Conservation (phyloP, 306 rosid genomes). For the Cicer pinnatifidum region DNA sequence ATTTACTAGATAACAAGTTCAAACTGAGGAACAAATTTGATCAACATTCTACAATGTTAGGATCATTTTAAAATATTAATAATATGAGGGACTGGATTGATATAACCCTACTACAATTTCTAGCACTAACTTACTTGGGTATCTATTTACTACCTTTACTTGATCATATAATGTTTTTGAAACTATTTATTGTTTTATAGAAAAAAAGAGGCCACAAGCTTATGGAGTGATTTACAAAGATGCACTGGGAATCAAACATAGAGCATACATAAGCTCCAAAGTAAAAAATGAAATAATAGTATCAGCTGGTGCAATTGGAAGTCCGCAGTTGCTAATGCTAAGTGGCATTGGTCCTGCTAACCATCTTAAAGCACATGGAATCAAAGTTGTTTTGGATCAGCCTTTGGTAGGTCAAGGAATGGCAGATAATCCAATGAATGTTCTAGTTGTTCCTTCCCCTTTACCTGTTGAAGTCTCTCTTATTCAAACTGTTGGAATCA, state of each 20-base stretch:
- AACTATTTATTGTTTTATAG: constrained; percentile 27
- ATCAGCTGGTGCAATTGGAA: constrained; percentile 80
- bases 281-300: constrained; percentile 60
- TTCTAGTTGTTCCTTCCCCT: constrained; percentile 67
- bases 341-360: constrained; percentile 72
- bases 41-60: no score
- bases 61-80: no score
- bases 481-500: constrained; percentile 70
- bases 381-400: constrained; percentile 57
- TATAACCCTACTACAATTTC: no score
- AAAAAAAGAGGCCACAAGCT: constrained; percentile 59
- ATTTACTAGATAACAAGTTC: no score
- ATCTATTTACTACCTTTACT: no score
- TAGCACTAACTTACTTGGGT: no score
- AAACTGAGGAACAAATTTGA: no score
- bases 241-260: constrained; percentile 54
- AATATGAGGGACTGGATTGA: no score
- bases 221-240: constrained; percentile 71
- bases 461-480: constrained; percentile 72
- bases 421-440: constrained; percentile 82
- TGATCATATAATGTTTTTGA: neutral
- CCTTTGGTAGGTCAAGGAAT: constrained; percentile 74
- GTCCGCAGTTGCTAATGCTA: constrained; percentile 72
- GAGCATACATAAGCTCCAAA: constrained; percentile 47
- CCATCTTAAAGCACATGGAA: constrained; percentile 66